These are phyloP conservation scores for Dissoconium aciculare DNA, from an alignment of 2,329 filamentous ascomycete species.

Conservation along the genomic window DNA sequence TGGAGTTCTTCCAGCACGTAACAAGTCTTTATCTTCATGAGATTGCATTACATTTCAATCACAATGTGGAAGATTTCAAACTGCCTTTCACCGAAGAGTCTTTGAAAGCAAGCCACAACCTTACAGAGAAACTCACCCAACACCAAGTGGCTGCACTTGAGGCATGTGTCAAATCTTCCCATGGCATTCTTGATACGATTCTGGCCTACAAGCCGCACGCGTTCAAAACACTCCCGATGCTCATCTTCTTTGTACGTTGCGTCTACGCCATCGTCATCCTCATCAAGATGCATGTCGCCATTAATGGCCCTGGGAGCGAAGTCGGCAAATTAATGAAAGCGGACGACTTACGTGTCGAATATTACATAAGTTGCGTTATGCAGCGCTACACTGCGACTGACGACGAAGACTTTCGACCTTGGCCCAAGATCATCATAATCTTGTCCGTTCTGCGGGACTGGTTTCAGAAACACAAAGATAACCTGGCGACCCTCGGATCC, in stretches of 20 bases:
- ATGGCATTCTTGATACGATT: conserved; percentile 35
- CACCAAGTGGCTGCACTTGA: conserved; percentile 34
- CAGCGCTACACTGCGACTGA: conserved; percentile 24
- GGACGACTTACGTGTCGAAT: conserved; percentile 33
- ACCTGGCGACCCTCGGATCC: conserved; percentile 7
- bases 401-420: conserved; percentile 21
- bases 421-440: conserved; percentile 35
- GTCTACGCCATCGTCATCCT: conserved; percentile 44
- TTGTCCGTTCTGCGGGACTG: conserved; percentile 32
- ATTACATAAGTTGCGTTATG: conserved; percentile 33
- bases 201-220: conserved; percentile 33
- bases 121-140: conserved; percentile 28
- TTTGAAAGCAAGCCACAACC: conserved; percentile 27
- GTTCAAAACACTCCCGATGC: conserved; percentile 31
- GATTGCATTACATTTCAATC: conserved; percentile 35
- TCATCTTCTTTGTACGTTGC: conserved; percentile 34
- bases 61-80: conserved; percentile 31
- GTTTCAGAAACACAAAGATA: conserved; percentile 26
- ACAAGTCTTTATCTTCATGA: conserved; percentile 37
- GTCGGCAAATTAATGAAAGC: conserved; percentile 36
- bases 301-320: conserved; percentile 33
- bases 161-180: conserved; percentile 32
- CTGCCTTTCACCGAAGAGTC: conserved; percentile 31
- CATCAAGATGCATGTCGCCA: conserved; percentile 45
- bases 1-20: conserved; percentile 33